phyloP scores from a whole-genome alignment of 2,329 filamentous ascomycete species.

The Gyromitra esculenta region DNA sequence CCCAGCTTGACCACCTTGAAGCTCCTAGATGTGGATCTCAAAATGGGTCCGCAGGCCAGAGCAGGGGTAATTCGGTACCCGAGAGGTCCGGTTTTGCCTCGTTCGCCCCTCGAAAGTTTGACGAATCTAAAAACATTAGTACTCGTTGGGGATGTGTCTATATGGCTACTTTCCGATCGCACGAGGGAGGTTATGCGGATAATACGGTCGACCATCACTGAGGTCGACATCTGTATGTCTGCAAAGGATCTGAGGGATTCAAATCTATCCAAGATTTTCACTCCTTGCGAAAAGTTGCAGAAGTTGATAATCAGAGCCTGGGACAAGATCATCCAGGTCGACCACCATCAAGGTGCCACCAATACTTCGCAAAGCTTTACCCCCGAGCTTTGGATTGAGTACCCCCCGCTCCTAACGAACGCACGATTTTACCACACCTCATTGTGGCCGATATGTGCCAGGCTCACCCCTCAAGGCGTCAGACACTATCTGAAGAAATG shows the following conservation, averaged over 20 bases:
- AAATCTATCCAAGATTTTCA: conserved; percentile 45
- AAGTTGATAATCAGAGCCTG: conserved; percentile 49
- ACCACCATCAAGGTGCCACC: conserved; percentile 22
- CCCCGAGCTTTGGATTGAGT: conserved; percentile 43
- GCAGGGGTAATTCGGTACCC: conserved; percentile 42
- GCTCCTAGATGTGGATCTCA: conserved; percentile 44
- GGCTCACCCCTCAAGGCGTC: conserved; percentile 41
- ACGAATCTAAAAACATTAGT: conserved; percentile 45
- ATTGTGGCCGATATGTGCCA: conserved; percentile 48
- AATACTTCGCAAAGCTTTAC: background rate
- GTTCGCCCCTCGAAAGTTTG: conserved; percentile 51
- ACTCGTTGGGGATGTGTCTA: conserved; percentile 49
- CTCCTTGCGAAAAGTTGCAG: conserved; percentile 43
- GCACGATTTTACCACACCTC: conserved; percentile 40
- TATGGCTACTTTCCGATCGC: conserved; percentile 48
- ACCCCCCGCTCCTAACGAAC: conserved; percentile 47
- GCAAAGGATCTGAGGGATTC: conserved; percentile 40
- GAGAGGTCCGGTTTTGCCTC: conserved; percentile 25
- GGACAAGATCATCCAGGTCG: conserved; percentile 47
- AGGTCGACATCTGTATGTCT: conserved; percentile 51
- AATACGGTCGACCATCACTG: conserved; percentile 38
- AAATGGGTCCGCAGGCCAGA: conserved; percentile 27
- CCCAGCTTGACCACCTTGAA: conserved; percentile 49
- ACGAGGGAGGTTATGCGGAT: conserved; percentile 41
- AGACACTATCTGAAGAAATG: conserved; percentile 47